Percentiles rank a stretch among this genome's conserved stretches.
Evolutionary conservation across 1,284 basidiomycete genomes (phyloP).

Genomic region (Volvariella volvacea): DNA sequence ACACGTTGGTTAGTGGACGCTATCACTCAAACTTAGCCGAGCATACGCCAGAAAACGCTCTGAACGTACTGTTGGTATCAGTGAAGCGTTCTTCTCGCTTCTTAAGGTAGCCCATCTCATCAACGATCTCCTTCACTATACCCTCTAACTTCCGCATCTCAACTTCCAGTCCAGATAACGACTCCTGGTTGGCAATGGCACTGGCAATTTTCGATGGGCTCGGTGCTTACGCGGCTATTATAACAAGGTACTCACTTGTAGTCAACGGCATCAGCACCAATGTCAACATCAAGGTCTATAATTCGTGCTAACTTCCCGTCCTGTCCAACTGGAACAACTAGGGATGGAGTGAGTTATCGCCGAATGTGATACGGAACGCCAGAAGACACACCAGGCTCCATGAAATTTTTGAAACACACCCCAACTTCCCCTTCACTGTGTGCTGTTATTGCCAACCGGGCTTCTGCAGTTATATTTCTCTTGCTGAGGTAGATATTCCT

Average conservation of each 20-base stretch:
- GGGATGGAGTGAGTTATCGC: background rate
- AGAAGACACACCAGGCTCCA: constrained; percentile 62
- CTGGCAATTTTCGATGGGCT: constrained; percentile 30
- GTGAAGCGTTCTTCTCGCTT: constrained; percentile 84
- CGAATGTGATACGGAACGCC: background rate
- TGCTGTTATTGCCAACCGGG: constrained; percentile 89
- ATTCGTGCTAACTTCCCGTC: constrained; percentile 50
- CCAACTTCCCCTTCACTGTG: constrained; percentile 93
- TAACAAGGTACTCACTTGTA: constrained; percentile 71
- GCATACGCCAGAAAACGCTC: too few species aligned
- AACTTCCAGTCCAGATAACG: constrained; percentile 90
- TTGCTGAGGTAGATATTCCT: constrained; percentile 92
- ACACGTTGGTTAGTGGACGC: constrained; percentile 91
- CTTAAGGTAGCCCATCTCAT: constrained; percentile 93
- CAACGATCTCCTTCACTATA: constrained; percentile 88
- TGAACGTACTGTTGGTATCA: constrained; percentile 85
- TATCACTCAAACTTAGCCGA: constrained; percentile 32
- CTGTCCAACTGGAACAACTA: constrained; percentile 40
- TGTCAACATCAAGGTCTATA: constrained; percentile 93
- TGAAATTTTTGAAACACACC: constrained; percentile 85
- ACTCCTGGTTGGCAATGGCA: constrained; percentile 98
- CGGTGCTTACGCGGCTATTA: background rate
- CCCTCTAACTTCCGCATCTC: constrained; percentile 98
- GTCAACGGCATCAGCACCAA: constrained; percentile 97
- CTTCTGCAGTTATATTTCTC: constrained; percentile 84